A percentile compares a stretch with the other conserved stretches of the same genome.
Conservation (phyloP, 148 eudicot genomes). For the Silene conica region DNA sequence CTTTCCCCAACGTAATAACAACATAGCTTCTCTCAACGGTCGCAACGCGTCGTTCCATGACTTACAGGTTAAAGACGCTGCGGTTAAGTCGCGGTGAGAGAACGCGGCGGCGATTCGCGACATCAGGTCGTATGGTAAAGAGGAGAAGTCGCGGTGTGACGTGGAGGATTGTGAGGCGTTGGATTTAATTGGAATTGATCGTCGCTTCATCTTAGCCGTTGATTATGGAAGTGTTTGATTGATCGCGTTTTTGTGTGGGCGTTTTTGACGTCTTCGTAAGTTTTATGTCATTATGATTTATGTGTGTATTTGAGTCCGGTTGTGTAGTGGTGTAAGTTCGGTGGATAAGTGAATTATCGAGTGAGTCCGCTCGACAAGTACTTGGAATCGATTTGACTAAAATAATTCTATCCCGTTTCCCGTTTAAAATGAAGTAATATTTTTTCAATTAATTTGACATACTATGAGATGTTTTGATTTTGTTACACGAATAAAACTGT, state of each 20-base stretch:
- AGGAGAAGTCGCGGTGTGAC: conserved; percentile 31
- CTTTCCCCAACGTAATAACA: conserved; percentile 62
- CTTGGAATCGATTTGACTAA: not conserved
- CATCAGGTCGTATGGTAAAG: conserved; percentile 58
- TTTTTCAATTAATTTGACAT: too few relatives aligned
- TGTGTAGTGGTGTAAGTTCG: not conserved
- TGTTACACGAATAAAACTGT: too few relatives aligned
- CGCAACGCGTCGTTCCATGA: conserved; percentile 69
- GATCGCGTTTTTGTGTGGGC: not conserved
- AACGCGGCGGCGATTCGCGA: conserved; percentile 50
- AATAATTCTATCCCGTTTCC: too few relatives aligned
- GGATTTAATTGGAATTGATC: not conserved
- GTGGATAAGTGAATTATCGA: not conserved
- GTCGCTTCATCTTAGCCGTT: not conserved
- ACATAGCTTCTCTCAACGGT: conserved; percentile 77
- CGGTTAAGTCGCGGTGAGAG: conserved; percentile 35
- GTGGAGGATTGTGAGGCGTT: conserved; percentile 14
- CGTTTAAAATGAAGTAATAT: too few relatives aligned
- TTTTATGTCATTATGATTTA: too few relatives aligned
- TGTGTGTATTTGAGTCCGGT: not conserved
- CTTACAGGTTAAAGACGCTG: conserved; percentile 63
- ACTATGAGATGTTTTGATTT: too few relatives aligned
- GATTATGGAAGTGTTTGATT: not conserved
- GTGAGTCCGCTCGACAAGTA: not conserved
- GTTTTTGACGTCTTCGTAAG: not conserved